Evolutionary conservation across 306 rosid genomes (phyloP), one percentile per base, ranked within the genome.

Genomic region (Myrica gale): DNA sequence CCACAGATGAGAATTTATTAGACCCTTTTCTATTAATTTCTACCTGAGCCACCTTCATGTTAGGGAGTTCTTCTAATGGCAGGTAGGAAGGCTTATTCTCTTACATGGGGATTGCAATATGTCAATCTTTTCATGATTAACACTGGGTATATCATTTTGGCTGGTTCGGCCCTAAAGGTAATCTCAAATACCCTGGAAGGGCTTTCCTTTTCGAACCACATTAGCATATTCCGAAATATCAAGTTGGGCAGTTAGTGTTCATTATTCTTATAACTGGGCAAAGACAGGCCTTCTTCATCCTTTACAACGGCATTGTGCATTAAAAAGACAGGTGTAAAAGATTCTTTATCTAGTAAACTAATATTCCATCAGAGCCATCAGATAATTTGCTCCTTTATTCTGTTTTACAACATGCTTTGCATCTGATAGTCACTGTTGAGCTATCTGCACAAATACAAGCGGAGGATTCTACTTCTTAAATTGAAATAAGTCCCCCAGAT

Each of bases 71-170:
- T 66, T 69, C 21, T 68, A 41, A 5, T 85, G 86, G 70, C 90
- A 95, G 98, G 98, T 58, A 87, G 76, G 73, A 92, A 80, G 61
- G 93, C 97, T 44, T 95, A 95, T 85, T 69, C 73, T 39, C 93
- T 92, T 41, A 95, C 97, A 16, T 95, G 99, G 98, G 80, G 83
- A 43, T 82, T 95, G 83, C 98, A 95, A 72, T 95, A 92, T 81
- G 81, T 84, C 81, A 95, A 95, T 79, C 97, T 95, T 80, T 95
- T 95, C 84, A 95, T 95, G 97, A 95, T 95, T 60, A 95, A 95
- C 79, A 85, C 89, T 1, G 99, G 97, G 9, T 95, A 1, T 42
- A 84, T 95, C 82, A 95, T 95, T 81, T 83, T 95, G 83, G 98
- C 97, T 23, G 98, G 98, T 75, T 88, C 88, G 3, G 97, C 98